These are phyloP conservation scores for Daldinia childiae DNA, from an alignment of 495 filamentous ascomycete species.

Conservation along the genomic window DNA sequence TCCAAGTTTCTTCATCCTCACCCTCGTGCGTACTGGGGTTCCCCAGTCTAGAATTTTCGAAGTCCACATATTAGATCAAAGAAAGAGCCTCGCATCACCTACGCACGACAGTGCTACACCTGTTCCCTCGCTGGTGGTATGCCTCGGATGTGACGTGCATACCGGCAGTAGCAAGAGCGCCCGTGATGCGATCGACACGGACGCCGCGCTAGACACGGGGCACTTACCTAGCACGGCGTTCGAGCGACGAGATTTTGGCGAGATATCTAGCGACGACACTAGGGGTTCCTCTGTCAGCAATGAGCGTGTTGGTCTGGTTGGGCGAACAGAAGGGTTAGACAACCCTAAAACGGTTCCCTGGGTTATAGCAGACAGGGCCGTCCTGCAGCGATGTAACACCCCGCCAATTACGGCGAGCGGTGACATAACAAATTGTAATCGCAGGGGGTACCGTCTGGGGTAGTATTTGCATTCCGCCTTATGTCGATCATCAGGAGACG, in stretches of 20 bases:
- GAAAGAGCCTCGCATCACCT: slow-evolving; percentile 5
- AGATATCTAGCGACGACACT: slow-evolving; percentile 13
- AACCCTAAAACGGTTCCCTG: background rate
- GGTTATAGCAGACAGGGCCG: slow-evolving; percentile 2
- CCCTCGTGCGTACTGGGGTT: slow-evolving; percentile 27
- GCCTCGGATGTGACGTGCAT: slow-evolving; percentile 38
- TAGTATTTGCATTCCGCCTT: slow-evolving; percentile 14
- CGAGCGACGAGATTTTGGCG: slow-evolving; percentile 25
- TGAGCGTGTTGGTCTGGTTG: background rate
- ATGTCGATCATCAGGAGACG: slow-evolving; percentile 35
- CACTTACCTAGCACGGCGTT: slow-evolving; percentile 23
- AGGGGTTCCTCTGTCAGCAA: background rate
- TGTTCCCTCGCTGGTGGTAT: slow-evolving; percentile 14
- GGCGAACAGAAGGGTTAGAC: background rate
- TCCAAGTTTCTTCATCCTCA: slow-evolving; percentile 15
- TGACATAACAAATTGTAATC: slow-evolving; percentile 24
- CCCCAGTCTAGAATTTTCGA: background rate
- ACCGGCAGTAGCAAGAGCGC: slow-evolving; percentile 19
- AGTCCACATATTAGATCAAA: slow-evolving; percentile 22
- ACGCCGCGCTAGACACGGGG: slow-evolving; percentile 13
- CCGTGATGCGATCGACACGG: slow-evolving; percentile 32
- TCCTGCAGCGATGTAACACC: slow-evolving; percentile 37
- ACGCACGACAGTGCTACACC: background rate
- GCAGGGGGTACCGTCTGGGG: slow-evolving; percentile 12
- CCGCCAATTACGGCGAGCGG: slow-evolving; percentile 31